These are phyloP conservation scores for Calycina herbarum DNA, from an alignment of 2,329 filamentous ascomycete genomes.

Conservation along the genomic window DNA sequence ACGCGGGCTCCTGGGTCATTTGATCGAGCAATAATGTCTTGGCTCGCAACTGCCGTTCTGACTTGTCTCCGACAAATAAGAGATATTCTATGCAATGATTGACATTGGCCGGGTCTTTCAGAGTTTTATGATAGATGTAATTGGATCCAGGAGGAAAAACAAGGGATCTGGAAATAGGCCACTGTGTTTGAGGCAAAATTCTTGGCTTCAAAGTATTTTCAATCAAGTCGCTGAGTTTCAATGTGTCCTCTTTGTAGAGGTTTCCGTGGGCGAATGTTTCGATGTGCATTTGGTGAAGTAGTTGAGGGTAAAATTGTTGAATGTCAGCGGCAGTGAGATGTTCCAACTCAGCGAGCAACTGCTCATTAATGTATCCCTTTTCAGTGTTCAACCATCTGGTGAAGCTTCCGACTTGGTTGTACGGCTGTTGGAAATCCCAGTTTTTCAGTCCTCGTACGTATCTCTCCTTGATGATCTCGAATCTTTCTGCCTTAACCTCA, in stretches of 20 bases:
- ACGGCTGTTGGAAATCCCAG: conserved; percentile 84
- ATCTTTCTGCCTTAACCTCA: conserved; percentile 81
- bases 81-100: conserved; percentile 84
- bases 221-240: conserved; percentile 80
- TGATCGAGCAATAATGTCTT: conserved; percentile 82
- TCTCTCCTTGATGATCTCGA: conserved; percentile 87
- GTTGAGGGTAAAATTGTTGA: conserved; percentile 73
- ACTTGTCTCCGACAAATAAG: conserved; percentile 67
- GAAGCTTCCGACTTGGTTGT: conserved; percentile 82
- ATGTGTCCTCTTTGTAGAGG: conserved; percentile 87
- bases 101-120: conserved; percentile 86
- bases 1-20: conserved; percentile 88
- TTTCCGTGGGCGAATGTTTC: conserved; percentile 91
- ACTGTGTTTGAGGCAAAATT: conserved; percentile 72
- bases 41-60: conserved; percentile 69
- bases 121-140: conserved; percentile 75
- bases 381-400: conserved; percentile 78
- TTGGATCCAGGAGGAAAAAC: conserved; percentile 78
- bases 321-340: conserved; percentile 74
- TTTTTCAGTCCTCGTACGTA: conserved; percentile 77
- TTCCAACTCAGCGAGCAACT: conserved; percentile 75
- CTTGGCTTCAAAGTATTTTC: conserved; percentile 76
- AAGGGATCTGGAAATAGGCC: conserved; percentile 75
- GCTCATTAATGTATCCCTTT: conserved; percentile 74
- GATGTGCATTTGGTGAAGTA: conserved; percentile 81